Percentiles rank a stretch among this genome's conserved stretches.
phyloP scores from a whole-genome alignment of 2,329 filamentous ascomycete species.

The Penicillium sp. region DNA sequence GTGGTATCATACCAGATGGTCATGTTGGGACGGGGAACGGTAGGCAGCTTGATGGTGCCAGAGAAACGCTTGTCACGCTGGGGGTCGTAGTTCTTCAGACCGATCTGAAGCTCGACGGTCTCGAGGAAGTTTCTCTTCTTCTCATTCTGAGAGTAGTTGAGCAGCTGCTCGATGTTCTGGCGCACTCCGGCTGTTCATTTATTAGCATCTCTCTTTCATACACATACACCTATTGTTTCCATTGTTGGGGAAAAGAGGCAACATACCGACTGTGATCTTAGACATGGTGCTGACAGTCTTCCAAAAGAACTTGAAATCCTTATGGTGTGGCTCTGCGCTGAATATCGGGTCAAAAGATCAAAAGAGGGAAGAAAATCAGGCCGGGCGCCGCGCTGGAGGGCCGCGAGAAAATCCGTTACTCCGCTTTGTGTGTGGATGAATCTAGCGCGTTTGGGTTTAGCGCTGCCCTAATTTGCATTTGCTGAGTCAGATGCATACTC shows the following conservation, averaged over 20 bases:
- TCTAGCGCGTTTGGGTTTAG: too few species aligned
- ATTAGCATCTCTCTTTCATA: too few species aligned
- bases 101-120: constrained; percentile 75
- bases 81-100: constrained; percentile 97
- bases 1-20: constrained; percentile 62
- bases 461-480: too few species aligned
- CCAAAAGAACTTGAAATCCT: constrained; percentile 64
- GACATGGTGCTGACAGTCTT: constrained; percentile 64
- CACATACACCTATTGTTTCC: too few species aligned
- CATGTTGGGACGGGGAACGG: constrained; percentile 85
- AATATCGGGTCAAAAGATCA: too few species aligned
- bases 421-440: too few species aligned
- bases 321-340: constrained; percentile 61
- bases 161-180: constrained; percentile 82
- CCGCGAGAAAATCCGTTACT: too few species aligned
- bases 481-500: too few species aligned
- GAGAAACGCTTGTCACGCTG: constrained; percentile 99
- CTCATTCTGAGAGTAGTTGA: constrained; percentile 87
- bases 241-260: too few species aligned
- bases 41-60: constrained; percentile 90
- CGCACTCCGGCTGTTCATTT: constrained; percentile 70
- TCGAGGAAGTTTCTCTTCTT: constrained; percentile 99
- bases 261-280: constrained; percentile 51
- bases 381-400: too few species aligned
- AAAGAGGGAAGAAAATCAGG: too few species aligned